A percentile compares a stretch with the other conserved stretches of the same genome.
These are phyloP conservation scores for Alternaria solani DNA, from an alignment of 2,329 filamentous ascomycete genomes.

Conservation along the genomic window DNA sequence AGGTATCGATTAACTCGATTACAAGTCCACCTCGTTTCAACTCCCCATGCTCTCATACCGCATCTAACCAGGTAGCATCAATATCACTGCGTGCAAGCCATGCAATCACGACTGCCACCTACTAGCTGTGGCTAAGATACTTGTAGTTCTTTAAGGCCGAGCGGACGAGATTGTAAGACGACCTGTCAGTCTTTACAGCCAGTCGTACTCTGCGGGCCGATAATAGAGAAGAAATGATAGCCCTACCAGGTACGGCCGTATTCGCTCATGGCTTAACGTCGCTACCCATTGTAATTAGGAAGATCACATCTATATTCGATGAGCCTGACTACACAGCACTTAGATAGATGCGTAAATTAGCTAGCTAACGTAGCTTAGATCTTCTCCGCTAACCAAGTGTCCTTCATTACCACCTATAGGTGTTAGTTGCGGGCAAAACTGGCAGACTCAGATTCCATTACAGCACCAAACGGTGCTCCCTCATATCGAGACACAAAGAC, in stretches of 20 bases:
- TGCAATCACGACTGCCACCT: not conserved
- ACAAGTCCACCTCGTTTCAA: not conserved
- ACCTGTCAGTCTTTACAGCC: not conserved
- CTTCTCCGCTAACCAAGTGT: slow-evolving; percentile 25
- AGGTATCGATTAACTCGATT: not conserved
- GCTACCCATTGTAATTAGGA: slow-evolving; percentile 23
- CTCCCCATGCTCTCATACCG: not conserved
- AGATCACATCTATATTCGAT: slow-evolving; percentile 19
- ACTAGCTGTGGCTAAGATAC: not conserved
- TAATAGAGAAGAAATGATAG: slow-evolving; percentile 6
- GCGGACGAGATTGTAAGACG: accelerated
- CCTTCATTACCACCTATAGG: not conserved
- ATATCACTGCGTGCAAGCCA: not conserved
- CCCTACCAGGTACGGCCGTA: slow-evolving; percentile 30
- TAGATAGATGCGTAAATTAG: slow-evolving; percentile 25
- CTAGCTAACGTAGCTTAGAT: slow-evolving; percentile 32
- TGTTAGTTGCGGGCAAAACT: not conserved
- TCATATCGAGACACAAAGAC: no score
- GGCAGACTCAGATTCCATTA: not conserved
- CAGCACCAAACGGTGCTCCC: no score
- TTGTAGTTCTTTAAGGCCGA: not conserved
- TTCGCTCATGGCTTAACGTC: slow-evolving; percentile 21
- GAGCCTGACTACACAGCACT: not conserved
- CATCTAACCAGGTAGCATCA: not conserved
- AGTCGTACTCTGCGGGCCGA: slow-evolving; percentile 15